phyloP scores from a whole-genome alignment of 345 rosid species.

The Aegle marmelos region DNA sequence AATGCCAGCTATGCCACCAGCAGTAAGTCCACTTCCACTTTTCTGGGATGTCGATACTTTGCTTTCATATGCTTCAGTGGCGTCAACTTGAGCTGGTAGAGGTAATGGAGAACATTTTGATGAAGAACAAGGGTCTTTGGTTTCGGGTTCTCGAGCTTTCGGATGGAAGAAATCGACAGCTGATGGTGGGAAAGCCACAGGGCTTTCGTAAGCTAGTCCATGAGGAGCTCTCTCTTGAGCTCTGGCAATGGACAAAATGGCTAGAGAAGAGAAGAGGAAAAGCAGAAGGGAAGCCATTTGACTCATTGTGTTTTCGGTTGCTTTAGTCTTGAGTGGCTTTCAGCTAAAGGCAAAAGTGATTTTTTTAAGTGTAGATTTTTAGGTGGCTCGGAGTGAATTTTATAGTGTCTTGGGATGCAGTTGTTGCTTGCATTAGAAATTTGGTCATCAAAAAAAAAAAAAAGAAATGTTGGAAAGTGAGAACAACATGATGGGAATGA shows the following conservation, averaged over 20 bases:
- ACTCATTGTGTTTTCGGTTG: conserved; percentile 31
- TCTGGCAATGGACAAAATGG: conserved; percentile 31
- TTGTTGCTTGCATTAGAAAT: conserved; percentile 53
- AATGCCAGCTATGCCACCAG: conserved; percentile 34
- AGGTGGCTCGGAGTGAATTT: conserved; percentile 33
- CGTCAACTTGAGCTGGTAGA: conserved; percentile 41
- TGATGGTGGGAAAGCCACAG: conserved; percentile 73
- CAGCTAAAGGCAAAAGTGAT: conserved; percentile 12
- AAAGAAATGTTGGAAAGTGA: conserved; percentile 24
- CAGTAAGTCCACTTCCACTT: conserved; percentile 21
- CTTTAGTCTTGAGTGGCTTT: conserved; percentile 12
- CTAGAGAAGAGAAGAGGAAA: conserved; percentile 29
- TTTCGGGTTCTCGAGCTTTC: conserved; percentile 30
- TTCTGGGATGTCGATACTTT: conserved; percentile 16
- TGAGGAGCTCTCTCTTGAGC: conserved; percentile 91
- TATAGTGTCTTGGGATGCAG: conserved; percentile 46
- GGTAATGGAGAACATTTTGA: conserved; percentile 46
- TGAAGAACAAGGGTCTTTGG: conserved; percentile 26
- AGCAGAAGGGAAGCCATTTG: conserved; percentile 35
- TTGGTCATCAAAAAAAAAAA: conserved; percentile 14
- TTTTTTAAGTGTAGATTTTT: conserved; percentile 19
- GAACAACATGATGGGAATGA: conserved; percentile 51
- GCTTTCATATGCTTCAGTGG: conserved; percentile 23
- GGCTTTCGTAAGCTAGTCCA: conserved; percentile 64
- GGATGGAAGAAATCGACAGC: conserved; percentile 87